Conservation (phyloP, 768 basidiomycete species). For the Leccinum truebloodii region DNA sequence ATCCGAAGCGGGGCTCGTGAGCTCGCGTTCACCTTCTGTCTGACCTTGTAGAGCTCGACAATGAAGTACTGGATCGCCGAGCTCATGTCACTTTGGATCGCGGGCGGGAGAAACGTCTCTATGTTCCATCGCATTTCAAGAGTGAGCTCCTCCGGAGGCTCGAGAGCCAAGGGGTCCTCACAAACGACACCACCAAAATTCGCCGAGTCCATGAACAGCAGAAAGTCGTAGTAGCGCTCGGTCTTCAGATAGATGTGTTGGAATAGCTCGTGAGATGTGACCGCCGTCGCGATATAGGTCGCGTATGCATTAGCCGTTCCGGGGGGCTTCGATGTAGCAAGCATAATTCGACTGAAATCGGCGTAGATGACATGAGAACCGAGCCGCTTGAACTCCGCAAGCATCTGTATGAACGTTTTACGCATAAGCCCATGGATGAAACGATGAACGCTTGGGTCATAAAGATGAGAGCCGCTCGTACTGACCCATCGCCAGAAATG, state of each 20-base stretch:
- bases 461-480: slow-evolving; percentile 81
- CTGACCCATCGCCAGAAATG: slow-evolving; percentile 99
- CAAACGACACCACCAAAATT: slow-evolving; percentile 92
- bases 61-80: slow-evolving; percentile 79
- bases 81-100: slow-evolving; percentile 77
- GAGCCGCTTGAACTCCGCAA: slow-evolving; percentile 94
- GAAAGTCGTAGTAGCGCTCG: slow-evolving; percentile 88
- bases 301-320: slow-evolving; percentile 95
- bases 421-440: slow-evolving; percentile 97
- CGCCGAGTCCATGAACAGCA: slow-evolving; percentile 94
- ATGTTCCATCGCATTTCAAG: slow-evolving; percentile 95
- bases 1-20: slow-evolving; percentile 71
- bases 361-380: slow-evolving; percentile 94
- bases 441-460: slow-evolving; percentile 89
- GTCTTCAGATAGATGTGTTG: slow-evolving; percentile 88
- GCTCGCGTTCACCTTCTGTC: slow-evolving; percentile 59
- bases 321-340: slow-evolving; percentile 94
- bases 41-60: slow-evolving; percentile 76
- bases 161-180: slow-evolving; percentile 68
- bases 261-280: slow-evolving; percentile 93
- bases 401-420: slow-evolving; percentile 94
- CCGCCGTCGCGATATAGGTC: slow-evolving; percentile 90
- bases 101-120: slow-evolving; percentile 80
- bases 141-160: slow-evolving; percentile 66
- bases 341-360: slow-evolving; percentile 86